A percentile compares a stretch with the other conserved stretches of the same genome.
phyloP scores from a whole-genome alignment of 805 yeast species.

The Kluyveromyces nonfermentans region DNA sequence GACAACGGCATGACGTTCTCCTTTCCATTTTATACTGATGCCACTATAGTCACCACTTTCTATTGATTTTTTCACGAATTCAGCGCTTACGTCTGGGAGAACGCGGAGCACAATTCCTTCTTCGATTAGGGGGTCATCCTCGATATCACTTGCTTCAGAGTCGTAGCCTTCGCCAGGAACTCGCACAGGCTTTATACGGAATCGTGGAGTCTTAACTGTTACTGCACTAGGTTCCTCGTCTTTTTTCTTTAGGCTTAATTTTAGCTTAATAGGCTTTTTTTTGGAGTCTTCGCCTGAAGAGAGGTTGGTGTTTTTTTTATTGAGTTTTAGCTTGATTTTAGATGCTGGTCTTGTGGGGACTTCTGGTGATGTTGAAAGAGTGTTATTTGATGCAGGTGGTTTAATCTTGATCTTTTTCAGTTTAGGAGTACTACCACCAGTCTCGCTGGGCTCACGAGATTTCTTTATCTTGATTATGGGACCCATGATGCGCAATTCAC shows the following conservation, averaged over 20 bases:
- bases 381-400: constrained; percentile 9
- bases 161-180: constrained; percentile 94
- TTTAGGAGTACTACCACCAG: constrained; percentile 13
- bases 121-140: constrained; percentile 88
- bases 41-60: constrained; percentile 69
- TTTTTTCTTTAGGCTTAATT: neutral
- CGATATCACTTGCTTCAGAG: constrained; percentile 91
- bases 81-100: constrained; percentile 41
- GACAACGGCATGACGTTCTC: constrained; percentile 69
- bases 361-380: neutral
- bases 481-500: neutral
- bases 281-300: neutral
- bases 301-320: constrained; percentile 6
- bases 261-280: neutral
- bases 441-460: constrained; percentile 11
- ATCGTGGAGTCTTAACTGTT: constrained; percentile 32
- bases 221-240: constrained; percentile 18
- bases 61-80: constrained; percentile 63
- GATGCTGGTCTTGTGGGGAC: constrained; percentile 9
- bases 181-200: constrained; percentile 50
- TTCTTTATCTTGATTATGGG: constrained; percentile 25
- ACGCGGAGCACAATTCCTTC: constrained; percentile 77
- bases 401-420: constrained; percentile 19
- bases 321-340: constrained; percentile 18
- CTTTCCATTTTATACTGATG: constrained; percentile 73